Evolutionary conservation across 345 rosid species (phyloP).

Genomic region (Salix dunnii): DNA sequence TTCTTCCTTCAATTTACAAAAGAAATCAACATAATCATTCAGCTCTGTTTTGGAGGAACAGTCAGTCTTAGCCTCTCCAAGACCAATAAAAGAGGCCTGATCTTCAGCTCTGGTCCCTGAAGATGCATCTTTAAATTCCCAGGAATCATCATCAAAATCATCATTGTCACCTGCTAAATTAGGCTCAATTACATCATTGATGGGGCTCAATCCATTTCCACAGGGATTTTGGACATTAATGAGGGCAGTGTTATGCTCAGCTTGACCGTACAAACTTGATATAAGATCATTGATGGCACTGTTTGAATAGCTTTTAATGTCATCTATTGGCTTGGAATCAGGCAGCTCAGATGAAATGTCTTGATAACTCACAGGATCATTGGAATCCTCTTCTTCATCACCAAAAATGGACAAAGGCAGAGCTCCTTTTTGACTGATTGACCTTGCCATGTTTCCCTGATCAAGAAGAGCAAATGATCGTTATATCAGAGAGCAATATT

Average conservation of each 20-base stretch:
- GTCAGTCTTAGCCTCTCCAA: conserved; percentile 28
- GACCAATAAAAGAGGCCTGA: conserved; percentile 17
- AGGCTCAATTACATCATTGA: conserved; percentile 23
- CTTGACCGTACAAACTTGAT: conserved; percentile 70
- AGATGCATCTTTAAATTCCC: conserved; percentile 66
- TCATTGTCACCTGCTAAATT: conserved; percentile 26
- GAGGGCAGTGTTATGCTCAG: conserved; percentile 37
- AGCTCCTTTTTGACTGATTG: conserved; percentile 44
- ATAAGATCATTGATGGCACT: conserved; percentile 64
- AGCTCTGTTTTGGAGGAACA: conserved; percentile 23
- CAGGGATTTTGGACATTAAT: conserved; percentile 28
- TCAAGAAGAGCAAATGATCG: conserved; percentile 14
- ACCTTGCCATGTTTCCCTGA: conserved; percentile 38
- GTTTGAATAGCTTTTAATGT: conserved; percentile 31
- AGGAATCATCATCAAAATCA: conserved; percentile 61
- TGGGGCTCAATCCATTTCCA: conserved; percentile 34
- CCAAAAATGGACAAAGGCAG: conserved; percentile 69
- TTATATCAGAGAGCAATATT: background rate
- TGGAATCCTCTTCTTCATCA: conserved; percentile 42
- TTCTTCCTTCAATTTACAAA: conserved; percentile 60
- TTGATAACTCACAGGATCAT: conserved; percentile 37
- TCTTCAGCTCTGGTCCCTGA: conserved; percentile 30
- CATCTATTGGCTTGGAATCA: conserved; percentile 22
- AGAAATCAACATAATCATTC: conserved; percentile 47
- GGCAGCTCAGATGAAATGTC: conserved; percentile 33